Evolutionary conservation across 345 rosid species (phyloP).

Genomic region (Iberis pinnata): DNA sequence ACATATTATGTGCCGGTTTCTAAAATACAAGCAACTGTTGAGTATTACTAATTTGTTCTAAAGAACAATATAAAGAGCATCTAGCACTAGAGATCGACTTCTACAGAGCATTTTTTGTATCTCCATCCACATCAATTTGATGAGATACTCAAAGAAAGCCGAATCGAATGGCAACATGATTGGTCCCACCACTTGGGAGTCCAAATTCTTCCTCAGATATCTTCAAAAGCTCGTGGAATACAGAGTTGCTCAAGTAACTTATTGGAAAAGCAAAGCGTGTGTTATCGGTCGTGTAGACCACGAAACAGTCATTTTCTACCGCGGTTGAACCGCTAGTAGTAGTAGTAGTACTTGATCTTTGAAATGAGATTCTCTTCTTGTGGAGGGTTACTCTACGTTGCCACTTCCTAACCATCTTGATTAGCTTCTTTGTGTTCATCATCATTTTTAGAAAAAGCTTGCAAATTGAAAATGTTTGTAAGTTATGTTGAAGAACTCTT

Average conservation of each 20-base stretch:
- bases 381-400: background rate
- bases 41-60: background rate
- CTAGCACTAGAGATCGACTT: background rate
- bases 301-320: conserved; percentile 24
- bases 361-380: conserved; percentile 13
- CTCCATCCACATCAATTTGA: conserved; percentile 16
- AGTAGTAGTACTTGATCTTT: background rate
- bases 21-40: conserved; percentile 12
- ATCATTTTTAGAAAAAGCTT: background rate
- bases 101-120: no score
- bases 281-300: conserved; percentile 26
- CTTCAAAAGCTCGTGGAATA: conserved; percentile 28
- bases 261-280: background rate
- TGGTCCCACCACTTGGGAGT: conserved; percentile 25
- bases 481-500: background rate
- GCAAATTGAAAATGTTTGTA: background rate
- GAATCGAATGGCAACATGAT: conserved; percentile 31
- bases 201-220: conserved; percentile 39
- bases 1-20: no score
- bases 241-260: conserved; percentile 18
- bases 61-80: no score
- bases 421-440: conserved; percentile 14
- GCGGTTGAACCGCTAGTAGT: background rate
- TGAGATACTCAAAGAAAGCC: conserved; percentile 22
- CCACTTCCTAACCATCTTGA: conserved; percentile 24